Percentiles rank a stretch among this genome's conserved stretches.
Conservation (phyloP, 73 alveolate species). For the Paramecium sonneborni region DNA sequence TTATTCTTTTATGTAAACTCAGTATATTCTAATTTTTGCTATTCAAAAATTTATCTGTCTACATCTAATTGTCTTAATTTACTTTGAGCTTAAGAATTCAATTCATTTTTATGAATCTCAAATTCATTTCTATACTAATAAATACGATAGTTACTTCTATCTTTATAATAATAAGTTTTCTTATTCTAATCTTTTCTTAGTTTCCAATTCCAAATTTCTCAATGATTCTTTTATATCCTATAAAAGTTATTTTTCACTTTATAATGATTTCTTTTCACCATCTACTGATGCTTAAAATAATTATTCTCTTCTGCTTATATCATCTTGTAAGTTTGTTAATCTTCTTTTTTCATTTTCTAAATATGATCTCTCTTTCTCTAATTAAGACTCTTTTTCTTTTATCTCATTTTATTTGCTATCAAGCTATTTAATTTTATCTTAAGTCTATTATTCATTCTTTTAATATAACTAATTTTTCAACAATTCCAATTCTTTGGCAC, state of each 20-base stretch:
- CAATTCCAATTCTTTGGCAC: neutral
- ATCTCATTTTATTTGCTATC: neutral
- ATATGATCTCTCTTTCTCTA: neutral
- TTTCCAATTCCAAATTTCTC: neutral
- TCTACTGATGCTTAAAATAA: conserved; percentile 2
- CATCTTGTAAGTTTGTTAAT: neutral
- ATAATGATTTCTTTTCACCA: neutral
- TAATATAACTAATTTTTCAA: neutral
- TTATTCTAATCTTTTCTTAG: conserved; percentile 1
- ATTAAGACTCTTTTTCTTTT: neutral
- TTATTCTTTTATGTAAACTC: conserved; percentile 44
- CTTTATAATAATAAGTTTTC: conserved; percentile 22
- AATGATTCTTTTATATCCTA: conserved; percentile 29
- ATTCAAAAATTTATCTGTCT: conserved; percentile 23
- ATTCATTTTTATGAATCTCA: neutral
- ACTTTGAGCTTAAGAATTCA: neutral
- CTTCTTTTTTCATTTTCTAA: conserved; percentile 45
- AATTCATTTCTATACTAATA: conserved; percentile 7
- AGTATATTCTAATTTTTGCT: neutral
- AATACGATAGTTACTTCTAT: neutral
- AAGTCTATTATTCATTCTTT: neutral
- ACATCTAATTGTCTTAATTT: neutral
- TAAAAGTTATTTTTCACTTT: neutral
- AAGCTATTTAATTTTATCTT: neutral
- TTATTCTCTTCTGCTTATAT: conserved; percentile 43